Conservation (phyloP, 345 rosid genomes). For the Conringia planisiliqua region DNA sequence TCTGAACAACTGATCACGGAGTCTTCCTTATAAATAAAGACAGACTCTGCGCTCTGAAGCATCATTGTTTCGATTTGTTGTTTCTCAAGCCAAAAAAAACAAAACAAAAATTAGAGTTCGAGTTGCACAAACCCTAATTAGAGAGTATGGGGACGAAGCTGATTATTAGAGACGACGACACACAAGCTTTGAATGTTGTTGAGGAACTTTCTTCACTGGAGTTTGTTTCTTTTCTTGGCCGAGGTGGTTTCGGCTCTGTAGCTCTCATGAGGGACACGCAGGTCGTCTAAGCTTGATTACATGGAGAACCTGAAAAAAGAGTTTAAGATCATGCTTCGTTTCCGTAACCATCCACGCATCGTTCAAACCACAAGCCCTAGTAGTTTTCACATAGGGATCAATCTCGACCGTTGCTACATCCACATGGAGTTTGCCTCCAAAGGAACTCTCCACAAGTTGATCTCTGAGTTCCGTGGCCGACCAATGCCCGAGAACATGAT, state of each 20-base stretch:
- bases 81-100: neutral
- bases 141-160: neutral
- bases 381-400: neutral
- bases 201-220: neutral
- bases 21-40: neutral
- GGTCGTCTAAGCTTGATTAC: neutral
- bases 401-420: neutral
- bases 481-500: neutral
- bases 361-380: neutral
- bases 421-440: conserved; percentile 10
- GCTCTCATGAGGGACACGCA: neutral
- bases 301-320: neutral
- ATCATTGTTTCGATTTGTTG: neutral
- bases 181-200: neutral
- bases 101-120: neutral
- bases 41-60: neutral
- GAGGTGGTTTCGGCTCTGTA: neutral
- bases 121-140: neutral
- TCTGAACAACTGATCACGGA: no score
- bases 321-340: neutral
- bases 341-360: conserved; percentile 1
- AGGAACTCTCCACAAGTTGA: conserved; percentile 1
- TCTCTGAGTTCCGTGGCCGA: neutral
- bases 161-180: neutral
- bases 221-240: neutral